phyloP scores from a whole-genome alignment of 805 yeast genomes.

The Debaryomyces maramus region DNA sequence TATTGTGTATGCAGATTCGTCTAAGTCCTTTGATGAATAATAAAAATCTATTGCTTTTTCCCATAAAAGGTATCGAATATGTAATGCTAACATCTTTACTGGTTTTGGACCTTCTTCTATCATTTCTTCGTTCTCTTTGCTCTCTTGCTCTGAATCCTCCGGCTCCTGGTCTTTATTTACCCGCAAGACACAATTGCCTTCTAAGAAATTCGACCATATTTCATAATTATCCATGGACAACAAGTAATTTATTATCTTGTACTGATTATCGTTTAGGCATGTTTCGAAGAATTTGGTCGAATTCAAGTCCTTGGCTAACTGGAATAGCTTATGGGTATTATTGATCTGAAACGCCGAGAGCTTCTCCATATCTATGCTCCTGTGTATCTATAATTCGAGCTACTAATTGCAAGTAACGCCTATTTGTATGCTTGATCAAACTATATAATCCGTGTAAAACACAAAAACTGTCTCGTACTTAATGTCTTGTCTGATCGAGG shows the following conservation, averaged over 20 bases:
- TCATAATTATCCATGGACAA: conserved; percentile 29
- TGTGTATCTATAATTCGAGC: conserved; percentile 3
- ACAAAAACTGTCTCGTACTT: too few species aligned
- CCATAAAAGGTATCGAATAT: conserved; percentile 67
- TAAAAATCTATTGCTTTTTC: conserved; percentile 63
- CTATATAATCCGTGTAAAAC: too few species aligned
- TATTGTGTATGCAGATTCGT: conserved; percentile 19
- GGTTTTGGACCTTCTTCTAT: conserved; percentile 44
- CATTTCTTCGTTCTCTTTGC: conserved; percentile 40
- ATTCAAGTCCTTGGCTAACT: conserved; percentile 35
- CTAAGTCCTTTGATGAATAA: conserved; percentile 26
- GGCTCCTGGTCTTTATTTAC: conserved; percentile 16
- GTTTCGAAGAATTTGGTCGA: conserved; percentile 31
- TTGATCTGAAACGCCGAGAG: conserved; percentile 38
- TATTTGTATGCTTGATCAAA: too few species aligned
- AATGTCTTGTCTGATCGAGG: too few species aligned
- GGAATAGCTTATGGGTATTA: conserved; percentile 31
- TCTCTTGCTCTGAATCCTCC: conserved; percentile 16
- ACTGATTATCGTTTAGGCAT: conserved; percentile 37
- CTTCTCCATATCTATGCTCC: conserved; percentile 29
- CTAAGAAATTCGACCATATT: conserved; percentile 38
- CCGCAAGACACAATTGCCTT: conserved; percentile 34
- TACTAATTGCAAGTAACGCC: too few species aligned
- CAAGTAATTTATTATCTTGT: conserved; percentile 29
- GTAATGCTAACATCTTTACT: conserved; percentile 50